A percentile compares a stretch with the other conserved stretches of the same genome.
phyloP scores from a whole-genome alignment of 2,329 filamentous ascomycete species.

The Fusarium marasasianum region DNA sequence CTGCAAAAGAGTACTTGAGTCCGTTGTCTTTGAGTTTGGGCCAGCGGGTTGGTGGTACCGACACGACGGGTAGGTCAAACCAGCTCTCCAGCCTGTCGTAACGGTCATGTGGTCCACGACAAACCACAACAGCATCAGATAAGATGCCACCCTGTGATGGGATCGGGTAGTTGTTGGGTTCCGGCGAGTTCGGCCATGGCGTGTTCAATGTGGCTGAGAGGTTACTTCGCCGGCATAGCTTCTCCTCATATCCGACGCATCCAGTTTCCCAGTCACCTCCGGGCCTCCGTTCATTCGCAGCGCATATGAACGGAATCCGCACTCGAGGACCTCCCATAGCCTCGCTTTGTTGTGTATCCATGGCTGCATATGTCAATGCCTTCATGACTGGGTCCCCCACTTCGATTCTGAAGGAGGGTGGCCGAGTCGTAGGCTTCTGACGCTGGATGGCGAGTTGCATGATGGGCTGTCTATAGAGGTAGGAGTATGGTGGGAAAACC shows the following conservation, averaged over 20 bases:
- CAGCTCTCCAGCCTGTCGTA: constrained; percentile 67
- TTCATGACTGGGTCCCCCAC: constrained; percentile 68
- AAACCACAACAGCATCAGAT: constrained; percentile 76
- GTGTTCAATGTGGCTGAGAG: constrained; percentile 74
- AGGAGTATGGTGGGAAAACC: constrained; percentile 66
- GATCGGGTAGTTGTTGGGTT: constrained; percentile 72
- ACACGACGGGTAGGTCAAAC: constrained; percentile 74
- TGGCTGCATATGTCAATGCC: constrained; percentile 64
- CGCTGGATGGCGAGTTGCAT: constrained; percentile 55
- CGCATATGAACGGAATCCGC: constrained; percentile 73
- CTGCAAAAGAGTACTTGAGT: constrained; percentile 75
- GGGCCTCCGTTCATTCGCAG: constrained; percentile 78
- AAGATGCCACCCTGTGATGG: constrained; percentile 75
- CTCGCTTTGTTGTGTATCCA: constrained; percentile 52
- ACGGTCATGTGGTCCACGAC: constrained; percentile 73
- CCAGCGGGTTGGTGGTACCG: constrained; percentile 75
- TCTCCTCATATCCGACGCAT: constrained; percentile 65
- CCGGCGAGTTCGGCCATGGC: constrained; percentile 61
- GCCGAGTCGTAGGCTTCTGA: constrained; percentile 47
- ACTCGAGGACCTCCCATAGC: constrained; percentile 46
- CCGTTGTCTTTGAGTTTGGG: constrained; percentile 76
- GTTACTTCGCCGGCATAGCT: constrained; percentile 78
- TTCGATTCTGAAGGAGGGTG: constrained; percentile 61
- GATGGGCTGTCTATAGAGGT: constrained; percentile 63
- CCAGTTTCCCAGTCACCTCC: constrained; percentile 84